Base-by-base conservation (phyloP, 2,329 filamentous ascomycete genomes). In the Fusarium subglutinans region DNA sequence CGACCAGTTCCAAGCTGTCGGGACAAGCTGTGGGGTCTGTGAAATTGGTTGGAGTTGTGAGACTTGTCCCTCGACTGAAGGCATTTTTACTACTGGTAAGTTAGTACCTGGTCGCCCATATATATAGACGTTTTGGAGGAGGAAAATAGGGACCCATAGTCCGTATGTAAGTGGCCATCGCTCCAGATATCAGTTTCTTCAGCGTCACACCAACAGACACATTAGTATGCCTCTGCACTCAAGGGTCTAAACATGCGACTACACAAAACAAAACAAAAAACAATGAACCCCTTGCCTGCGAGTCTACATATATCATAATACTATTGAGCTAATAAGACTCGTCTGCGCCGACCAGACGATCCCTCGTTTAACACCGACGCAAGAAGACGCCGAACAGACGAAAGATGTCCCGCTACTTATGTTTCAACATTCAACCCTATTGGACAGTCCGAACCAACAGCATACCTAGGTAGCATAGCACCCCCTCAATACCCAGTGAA, bases 1-100 rank as follows among this genome's bases (percentile, higher is more conserved):
- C 51, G 67, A 30, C 69, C 63, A 47, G 77, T 69, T 58, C 77
- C 77, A 78, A 44, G 76, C 77, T 78, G 77, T 78, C 77, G 77
- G 77, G 77, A 75, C 30, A 43, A 35, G 30, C 12, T 69, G 70
- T 76, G 76, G 77, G 70, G 66, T 63, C 65, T 28, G 38, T 60
- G 69, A 77, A 76, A 78, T 78, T 77, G 66, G 65, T 78, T 77
- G 65, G 63, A 66, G 61, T 65, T 66, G 66, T 74, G 63, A 66
- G 66, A 64, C 69, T 75, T 77, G 30, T 50, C 47, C 22, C 26
- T 26, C 26, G 48, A 20, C 48, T 53, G 48, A 20, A 20, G 30
- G 6, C 48, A 37, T 53, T 24, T 24, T 35, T 26, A 20, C 48
- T 18, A 50, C 47, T 30, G 22, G 30, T 20, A 35, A 15, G 33